phyloP scores from a whole-genome alignment of 1,284 basidiomycete genomes.

The Microbotryum silenes-acaulis region DNA sequence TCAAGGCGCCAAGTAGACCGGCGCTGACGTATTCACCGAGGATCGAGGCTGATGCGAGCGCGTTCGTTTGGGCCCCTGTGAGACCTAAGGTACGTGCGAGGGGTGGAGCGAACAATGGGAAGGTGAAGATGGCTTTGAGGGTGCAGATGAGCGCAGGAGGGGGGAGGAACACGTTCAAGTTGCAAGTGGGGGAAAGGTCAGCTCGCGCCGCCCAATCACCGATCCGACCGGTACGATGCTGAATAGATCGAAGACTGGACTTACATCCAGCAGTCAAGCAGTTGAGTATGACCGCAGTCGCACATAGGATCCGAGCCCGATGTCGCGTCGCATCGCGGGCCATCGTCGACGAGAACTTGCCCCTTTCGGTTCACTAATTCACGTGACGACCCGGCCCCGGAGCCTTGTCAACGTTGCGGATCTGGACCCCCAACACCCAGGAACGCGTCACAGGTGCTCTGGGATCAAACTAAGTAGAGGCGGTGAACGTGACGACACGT shows the following conservation, averaged over 20 bases:
- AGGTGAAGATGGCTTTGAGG: constrained; percentile 21
- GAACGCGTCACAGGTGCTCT: too few species aligned
- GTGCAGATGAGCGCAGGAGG: neutral
- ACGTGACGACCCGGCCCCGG: too few species aligned
- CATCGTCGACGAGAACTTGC: too few species aligned
- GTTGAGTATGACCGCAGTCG: constrained; percentile 8
- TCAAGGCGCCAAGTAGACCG: constrained; percentile 23
- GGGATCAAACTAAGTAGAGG: too few species aligned
- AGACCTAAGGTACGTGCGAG: constrained; percentile 17
- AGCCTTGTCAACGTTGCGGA: too few species aligned
- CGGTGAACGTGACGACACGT: too few species aligned
- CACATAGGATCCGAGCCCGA: neutral
- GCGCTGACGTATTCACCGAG: constrained; percentile 24
- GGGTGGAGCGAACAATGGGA: constrained; percentile 24
- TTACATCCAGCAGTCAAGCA: constrained; percentile 31
- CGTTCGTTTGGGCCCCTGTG: constrained; percentile 9
- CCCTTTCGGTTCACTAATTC: too few species aligned
- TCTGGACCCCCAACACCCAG: too few species aligned
- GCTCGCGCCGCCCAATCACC: too few species aligned
- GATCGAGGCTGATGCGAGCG: constrained; percentile 22
- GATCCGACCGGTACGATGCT: neutral
- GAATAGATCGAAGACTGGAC: neutral
- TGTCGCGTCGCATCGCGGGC: too few species aligned
- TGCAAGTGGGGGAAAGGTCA: too few species aligned
- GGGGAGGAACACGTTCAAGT: neutral